Conservation (phyloP, 2,329 filamentous ascomycete genomes). For the Penicillium sp. region DNA sequence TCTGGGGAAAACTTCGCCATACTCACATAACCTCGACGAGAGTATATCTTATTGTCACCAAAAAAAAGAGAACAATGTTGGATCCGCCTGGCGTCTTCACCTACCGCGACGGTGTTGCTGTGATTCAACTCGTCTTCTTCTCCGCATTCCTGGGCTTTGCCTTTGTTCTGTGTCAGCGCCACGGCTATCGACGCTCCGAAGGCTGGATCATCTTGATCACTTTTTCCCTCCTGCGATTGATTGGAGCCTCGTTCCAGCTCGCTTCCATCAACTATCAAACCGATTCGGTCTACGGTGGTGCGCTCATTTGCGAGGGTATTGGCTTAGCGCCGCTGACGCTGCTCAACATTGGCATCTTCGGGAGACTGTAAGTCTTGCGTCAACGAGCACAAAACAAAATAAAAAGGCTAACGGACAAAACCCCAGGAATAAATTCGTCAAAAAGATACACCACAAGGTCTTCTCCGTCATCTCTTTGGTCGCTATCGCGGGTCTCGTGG, state of each 20-base stretch:
- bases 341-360: constrained; percentile 8
- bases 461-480: constrained; percentile 1
- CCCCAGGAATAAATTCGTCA: constrained; percentile 4
- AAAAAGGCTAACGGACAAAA: not conserved
- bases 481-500: constrained; percentile 6
- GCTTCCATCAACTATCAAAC: constrained; percentile 3
- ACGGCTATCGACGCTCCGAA: constrained; percentile 1
- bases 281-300: constrained; percentile 4
- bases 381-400: not conserved
- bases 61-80: not conserved
- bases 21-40: not conserved
- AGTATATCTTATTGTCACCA: not conserved
- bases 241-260: constrained; percentile 6
- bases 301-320: constrained; percentile 4
- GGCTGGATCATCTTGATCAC: constrained; percentile 8
- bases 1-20: not conserved
- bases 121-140: constrained; percentile 7
- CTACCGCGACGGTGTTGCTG: constrained; percentile 2
- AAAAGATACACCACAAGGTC: constrained; percentile 3
- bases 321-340: constrained; percentile 2
- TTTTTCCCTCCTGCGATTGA: not conserved
- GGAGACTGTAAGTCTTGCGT: constrained; percentile 5
- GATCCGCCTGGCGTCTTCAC: constrained; percentile 6
- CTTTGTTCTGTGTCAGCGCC: constrained; percentile 1
- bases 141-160: not conserved